These are phyloP conservation scores for Pythium vanterpoolii DNA, from an alignment of 352 stramenopile species.

Conservation along the genomic window DNA sequence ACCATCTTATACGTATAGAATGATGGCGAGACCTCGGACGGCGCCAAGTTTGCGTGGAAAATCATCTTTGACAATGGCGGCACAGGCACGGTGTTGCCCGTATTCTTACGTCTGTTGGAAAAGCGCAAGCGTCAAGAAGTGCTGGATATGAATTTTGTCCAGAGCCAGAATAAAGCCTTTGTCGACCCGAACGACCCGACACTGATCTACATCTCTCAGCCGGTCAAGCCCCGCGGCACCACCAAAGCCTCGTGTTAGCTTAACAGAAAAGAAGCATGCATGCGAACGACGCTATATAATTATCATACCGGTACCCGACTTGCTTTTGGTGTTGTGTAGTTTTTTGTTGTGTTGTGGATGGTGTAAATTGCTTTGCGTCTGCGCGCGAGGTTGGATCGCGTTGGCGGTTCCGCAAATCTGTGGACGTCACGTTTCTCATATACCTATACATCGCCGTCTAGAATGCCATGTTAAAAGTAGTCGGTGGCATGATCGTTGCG, in stretches of 20 bases:
- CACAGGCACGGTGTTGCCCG: conserved; percentile 72
- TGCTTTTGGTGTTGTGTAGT: conserved; percentile 9
- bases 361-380: background rate
- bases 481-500: conserved; percentile 61
- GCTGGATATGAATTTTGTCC: conserved; percentile 70
- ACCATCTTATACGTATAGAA: conserved; percentile 15
- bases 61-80: conserved; percentile 84
- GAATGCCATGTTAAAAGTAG: conserved; percentile 82
- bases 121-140: conserved; percentile 77
- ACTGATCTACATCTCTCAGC: conserved; percentile 80
- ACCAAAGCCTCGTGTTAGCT: conserved; percentile 14
- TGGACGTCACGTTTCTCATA: conserved; percentile 4
- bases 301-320: conserved; percentile 22
- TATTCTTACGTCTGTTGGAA: conserved; percentile 81
- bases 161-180: conserved; percentile 81
- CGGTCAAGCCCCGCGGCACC: conserved; percentile 31
- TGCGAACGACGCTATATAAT: conserved; percentile 28
- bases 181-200: conserved; percentile 86
- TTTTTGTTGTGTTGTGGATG: background rate
- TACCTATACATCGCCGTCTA: conserved; percentile 27
- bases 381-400: background rate
- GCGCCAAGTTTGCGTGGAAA: conserved; percentile 60
- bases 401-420: background rate
- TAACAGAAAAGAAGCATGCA: background rate
- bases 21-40: conserved; percentile 26